Base-by-base conservation (phyloP, 108 stramenopile species). In the Cyclostephanos tholiformis region DNA sequence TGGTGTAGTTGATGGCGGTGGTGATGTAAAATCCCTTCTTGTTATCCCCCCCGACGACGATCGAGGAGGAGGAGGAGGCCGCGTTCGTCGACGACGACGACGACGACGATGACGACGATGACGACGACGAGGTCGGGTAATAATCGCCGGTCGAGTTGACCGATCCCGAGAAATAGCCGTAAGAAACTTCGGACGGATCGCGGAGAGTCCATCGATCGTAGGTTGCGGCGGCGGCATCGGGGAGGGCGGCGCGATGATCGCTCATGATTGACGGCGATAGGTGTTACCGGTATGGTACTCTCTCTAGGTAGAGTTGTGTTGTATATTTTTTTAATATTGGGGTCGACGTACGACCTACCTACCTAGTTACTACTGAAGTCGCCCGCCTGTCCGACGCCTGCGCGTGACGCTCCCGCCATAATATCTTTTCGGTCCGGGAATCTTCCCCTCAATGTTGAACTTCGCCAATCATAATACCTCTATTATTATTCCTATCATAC, bases 1-100 rank as follows among this genome's bases (percentile, higher is more conserved):
- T 99, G 74, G 98, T 97, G 91, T 99, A 99, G 82, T 98, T 98
- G 85, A 99, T 99, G 50, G 99, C 98, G n/a, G 99, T 99, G 36
- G 98, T 99, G 49, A 98, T 72, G 85, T 97, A 98, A 75, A 92
- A 98, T 63, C 70, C 75, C 44, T 73, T 66, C 9, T 56, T 55
- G 2, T 68, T 11, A 9, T 25, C 32, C 10, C 59, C 22, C 10
- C 29, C 67, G 30, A 5, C 72, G 60, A 23, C 22, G 60, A 13
- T 22, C 67, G n/a, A n/a, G n/a, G n/a, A n/a, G n/a, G n/a, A n/a
- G n/a, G n/a, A n/a, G n/a, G n/a, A n/a, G n/a, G 30, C 16, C 66
- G 57, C 22, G 60, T 30, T 38, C 43, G 51, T 17, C 30, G 36
- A 57, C 52, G 14, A 52, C 49, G 48, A 4, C 48, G 69, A 11